Evolutionary conservation across 1,284 basidiomycete species (phyloP).

Genomic region (Porogramme epimiltina): DNA sequence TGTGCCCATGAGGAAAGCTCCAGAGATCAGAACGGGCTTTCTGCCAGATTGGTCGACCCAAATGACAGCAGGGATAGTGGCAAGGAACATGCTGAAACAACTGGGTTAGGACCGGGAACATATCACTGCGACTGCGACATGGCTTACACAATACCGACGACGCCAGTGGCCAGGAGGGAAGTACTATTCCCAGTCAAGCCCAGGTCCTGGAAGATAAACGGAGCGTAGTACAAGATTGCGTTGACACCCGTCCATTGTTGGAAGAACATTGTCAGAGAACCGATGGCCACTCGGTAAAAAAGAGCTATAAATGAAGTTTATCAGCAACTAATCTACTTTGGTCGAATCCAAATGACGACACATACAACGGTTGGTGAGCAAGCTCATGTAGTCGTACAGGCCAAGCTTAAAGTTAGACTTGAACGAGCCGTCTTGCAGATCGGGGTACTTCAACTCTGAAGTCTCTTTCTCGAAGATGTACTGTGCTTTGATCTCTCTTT

Average conservation of each 20-base stretch:
- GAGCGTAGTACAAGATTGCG: slow-evolving; percentile 72
- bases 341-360: slow-evolving; percentile 9
- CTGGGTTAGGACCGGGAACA: background rate
- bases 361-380: slow-evolving; percentile 47
- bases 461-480: slow-evolving; percentile 73
- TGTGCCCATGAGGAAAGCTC: slow-evolving; percentile 71
- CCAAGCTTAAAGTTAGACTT: slow-evolving; percentile 64
- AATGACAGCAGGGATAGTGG: slow-evolving; percentile 73
- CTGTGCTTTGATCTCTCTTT: slow-evolving; percentile 78
- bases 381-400: slow-evolving; percentile 55
- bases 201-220: slow-evolving; percentile 61
- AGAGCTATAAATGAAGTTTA: slow-evolving; percentile 41
- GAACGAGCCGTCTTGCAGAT: slow-evolving; percentile 64
- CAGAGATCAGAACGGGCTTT: slow-evolving; percentile 68
- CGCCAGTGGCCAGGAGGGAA: slow-evolving; percentile 76
- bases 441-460: slow-evolving; percentile 55
- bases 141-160: slow-evolving; percentile 59
- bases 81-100: slow-evolving; percentile 62
- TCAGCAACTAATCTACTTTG: background rate
- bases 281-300: slow-evolving; percentile 59
- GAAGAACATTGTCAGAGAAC: slow-evolving; percentile 74
- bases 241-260: slow-evolving; percentile 72
- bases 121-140: too few relatives aligned
- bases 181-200: slow-evolving; percentile 61
- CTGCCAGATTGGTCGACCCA: slow-evolving; percentile 74